Evolutionary conservation across 2,329 filamentous ascomycete genomes (phyloP), one percentile per base, ranked within the genome.

Genomic region (Paracamarosporium sp.): DNA sequence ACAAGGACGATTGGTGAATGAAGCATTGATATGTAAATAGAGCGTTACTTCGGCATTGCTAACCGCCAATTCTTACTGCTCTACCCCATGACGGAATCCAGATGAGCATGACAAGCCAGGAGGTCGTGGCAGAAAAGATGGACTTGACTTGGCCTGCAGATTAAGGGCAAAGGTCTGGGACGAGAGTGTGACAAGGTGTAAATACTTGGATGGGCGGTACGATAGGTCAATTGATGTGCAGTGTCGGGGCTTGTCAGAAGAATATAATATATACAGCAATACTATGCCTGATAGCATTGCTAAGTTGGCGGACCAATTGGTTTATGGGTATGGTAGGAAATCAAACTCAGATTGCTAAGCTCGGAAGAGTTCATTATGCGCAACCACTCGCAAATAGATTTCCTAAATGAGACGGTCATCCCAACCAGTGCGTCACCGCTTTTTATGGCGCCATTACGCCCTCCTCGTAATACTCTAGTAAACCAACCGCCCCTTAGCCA

Each of bases 1-100:
- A 92, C 24, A 88, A 92, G 59, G 90, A 93, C 72, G 90, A 93
- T 66, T 92, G 90, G 89, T 86, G 65, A 60, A 67, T 65, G 46
- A 67, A 52, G 3, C 9, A 9, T 28, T 6, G 20, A 13, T 9
- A 15, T 20, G 27, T 12, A 11, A 40, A 9, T 8, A 40, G n/a
- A 40, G 17, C 22, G 12, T 40, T 8, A 40, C 36, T n/a, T 40
- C 35, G 17, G 22, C 17, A 40, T 9, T 40, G 36, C 36, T 17
- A 11, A 40, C 36, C 36, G 36, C 36, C 17, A 22, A 22, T 2
- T 40, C 36, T 7, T 9, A 9, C 12, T 17, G n/a, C n/a, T 40
- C 5, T 17, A n/a, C 33, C 36, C 22, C 36, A 11, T 35, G 6
- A 40, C 36, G 11, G 36, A 40, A 22, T 40, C 17, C n/a, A 22